phyloP scores from a whole-genome alignment of 2,329 filamentous ascomycete genomes.

The Xylaria multiplex region DNA sequence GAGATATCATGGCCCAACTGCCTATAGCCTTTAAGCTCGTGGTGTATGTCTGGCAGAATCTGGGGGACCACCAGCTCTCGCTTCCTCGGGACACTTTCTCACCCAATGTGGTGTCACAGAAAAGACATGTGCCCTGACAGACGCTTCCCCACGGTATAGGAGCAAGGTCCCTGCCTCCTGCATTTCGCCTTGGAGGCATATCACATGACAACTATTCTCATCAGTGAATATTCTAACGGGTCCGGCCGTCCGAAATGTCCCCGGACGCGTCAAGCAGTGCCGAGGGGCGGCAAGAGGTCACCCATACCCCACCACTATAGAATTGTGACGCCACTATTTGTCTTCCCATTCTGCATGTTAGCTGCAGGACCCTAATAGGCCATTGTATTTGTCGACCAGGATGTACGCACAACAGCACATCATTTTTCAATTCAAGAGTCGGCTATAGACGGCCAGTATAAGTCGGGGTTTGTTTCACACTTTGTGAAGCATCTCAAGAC shows the following conservation, averaged over 20 bases:
- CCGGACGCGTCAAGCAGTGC: constrained; percentile 1
- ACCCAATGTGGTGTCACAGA: constrained; percentile 11
- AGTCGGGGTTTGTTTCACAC: constrained; percentile 6
- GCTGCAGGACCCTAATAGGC: constrained; percentile 20
- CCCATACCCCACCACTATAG: constrained; percentile 1
- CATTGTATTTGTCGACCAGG: constrained; percentile 8
- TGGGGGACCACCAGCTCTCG: neutral
- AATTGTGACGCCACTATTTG: constrained; percentile 6
- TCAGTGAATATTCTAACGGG: neutral
- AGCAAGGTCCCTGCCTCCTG: neutral
- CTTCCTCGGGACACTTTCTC: neutral
- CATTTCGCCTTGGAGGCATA: constrained; percentile 3
- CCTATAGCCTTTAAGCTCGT: constrained; percentile 7
- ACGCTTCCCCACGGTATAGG: constrained; percentile 5
- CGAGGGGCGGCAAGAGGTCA: constrained; percentile 2
- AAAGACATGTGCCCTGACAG: constrained; percentile 18
- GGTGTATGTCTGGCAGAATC: constrained; percentile 13
- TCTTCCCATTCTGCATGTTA: constrained; percentile 26
- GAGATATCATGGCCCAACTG: constrained; percentile 21
- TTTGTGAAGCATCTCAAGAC: neutral
- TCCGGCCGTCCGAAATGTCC: constrained; percentile 12
- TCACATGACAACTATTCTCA: constrained; percentile 19
- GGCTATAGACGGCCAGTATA: neutral
- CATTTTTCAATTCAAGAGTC: neutral
- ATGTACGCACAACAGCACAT: neutral